A percentile compares a stretch with the other conserved stretches of the same genome.
Evolutionary conservation across 495 filamentous ascomycete genomes (phyloP).

Genomic region (Darksidea phi): DNA sequence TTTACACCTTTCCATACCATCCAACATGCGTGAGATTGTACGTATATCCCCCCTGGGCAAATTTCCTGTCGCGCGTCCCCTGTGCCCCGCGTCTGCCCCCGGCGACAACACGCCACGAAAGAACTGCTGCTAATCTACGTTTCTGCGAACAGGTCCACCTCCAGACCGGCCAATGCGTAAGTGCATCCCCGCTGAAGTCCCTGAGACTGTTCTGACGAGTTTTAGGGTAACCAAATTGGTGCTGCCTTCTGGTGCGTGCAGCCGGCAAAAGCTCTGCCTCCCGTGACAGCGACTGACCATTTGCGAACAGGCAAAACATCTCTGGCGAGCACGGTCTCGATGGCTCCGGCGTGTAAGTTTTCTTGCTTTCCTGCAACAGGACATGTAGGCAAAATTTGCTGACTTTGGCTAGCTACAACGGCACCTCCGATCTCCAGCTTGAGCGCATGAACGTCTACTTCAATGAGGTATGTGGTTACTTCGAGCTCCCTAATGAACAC

Average conservation of each 20-base stretch:
- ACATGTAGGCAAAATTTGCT: constrained; percentile 22
- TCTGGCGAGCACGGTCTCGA: constrained; percentile 99
- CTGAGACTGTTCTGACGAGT: constrained; percentile 42
- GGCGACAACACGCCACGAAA: constrained; percentile 43
- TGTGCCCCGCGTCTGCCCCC: constrained; percentile 39
- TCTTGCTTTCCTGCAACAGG: constrained; percentile 26
- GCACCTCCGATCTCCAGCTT: constrained; percentile 95
- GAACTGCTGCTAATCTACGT: constrained; percentile 45
- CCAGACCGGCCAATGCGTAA: constrained; percentile 98
- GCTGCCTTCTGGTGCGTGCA: constrained; percentile 90
- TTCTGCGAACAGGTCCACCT: constrained; percentile 75
- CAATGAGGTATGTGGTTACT: constrained; percentile 77
- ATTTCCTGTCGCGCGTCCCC: constrained; percentile 41
- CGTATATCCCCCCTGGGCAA: constrained; percentile 25
- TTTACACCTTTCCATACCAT: constrained; percentile 11
- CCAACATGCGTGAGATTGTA: constrained; percentile 49
- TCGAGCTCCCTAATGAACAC: constrained; percentile 6
- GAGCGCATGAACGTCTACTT: constrained; percentile 99
- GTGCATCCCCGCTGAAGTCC: constrained; percentile 39
- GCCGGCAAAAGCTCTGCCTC: constrained; percentile 25
- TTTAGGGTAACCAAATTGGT: constrained; percentile 99
- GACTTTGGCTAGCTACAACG: constrained; percentile 71
- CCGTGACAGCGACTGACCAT: constrained; percentile 24
- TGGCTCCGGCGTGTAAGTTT: constrained; percentile 81
- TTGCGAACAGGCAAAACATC: constrained; percentile 75